These are phyloP conservation scores for Pichia rugopelliculosa DNA, from an alignment of 805 yeast genomes.

Conservation along the genomic window DNA sequence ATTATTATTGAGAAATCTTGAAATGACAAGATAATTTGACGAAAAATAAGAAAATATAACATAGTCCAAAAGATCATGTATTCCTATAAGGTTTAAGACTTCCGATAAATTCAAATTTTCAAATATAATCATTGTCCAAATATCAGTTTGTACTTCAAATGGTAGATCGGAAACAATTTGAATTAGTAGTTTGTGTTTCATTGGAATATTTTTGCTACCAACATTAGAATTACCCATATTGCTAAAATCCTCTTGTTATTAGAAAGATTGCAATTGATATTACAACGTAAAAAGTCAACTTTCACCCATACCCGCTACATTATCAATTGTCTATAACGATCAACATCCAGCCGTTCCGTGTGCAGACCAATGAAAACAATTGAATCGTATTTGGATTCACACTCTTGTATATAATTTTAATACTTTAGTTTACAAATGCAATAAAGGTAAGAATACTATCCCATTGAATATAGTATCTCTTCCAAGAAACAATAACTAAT, in stretches of 20 bases:
- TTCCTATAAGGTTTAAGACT: neutral
- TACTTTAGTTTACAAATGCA: no score
- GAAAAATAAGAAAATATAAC: neutral
- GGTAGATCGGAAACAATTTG: constrained; percentile 1
- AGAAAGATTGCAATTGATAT: neutral
- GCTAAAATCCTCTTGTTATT: neutral
- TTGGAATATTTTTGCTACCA: neutral
- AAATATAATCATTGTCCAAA: constrained; percentile 3
- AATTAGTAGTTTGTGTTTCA: neutral
- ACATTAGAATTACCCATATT: neutral
- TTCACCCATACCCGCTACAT: no score
- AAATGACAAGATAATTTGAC: neutral
- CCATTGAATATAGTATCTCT: no score
- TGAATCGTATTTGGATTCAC: no score
- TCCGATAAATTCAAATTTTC: neutral
- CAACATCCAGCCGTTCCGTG: no score
- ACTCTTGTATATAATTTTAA: no score
- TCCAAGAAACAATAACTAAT: no score
- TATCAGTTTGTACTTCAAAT: constrained; percentile 3
- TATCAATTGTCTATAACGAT: no score
- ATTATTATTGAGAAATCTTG: constrained; percentile 1
- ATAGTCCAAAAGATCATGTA: neutral
- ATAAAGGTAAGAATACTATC: no score
- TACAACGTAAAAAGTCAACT: no score
- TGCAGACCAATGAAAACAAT: no score